These are phyloP conservation scores for Trichoderma erinaceum DNA, from an alignment of 495 filamentous ascomycete genomes.

Conservation along the genomic window DNA sequence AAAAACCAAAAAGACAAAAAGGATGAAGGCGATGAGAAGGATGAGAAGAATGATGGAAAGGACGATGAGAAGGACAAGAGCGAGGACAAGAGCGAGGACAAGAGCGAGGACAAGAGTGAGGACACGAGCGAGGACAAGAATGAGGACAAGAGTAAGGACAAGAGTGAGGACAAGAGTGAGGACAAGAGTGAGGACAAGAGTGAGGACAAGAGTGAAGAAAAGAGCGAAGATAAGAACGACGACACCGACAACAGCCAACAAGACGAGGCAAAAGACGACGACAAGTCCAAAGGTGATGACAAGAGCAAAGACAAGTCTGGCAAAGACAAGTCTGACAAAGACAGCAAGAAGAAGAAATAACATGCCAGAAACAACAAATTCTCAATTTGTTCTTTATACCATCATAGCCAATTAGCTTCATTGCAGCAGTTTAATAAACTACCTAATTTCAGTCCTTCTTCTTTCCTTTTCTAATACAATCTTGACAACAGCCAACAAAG, in stretches of 20 bases:
- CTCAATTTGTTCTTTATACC: not conserved
- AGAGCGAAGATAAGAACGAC: slow-evolving; percentile 13
- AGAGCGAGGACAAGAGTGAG: too few relatives aligned
- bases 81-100: too few relatives aligned
- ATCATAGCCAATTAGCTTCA: not conserved
- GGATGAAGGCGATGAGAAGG: slow-evolving; percentile 8
- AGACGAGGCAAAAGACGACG: slow-evolving; percentile 4
- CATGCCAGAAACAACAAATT: slow-evolving; percentile 14
- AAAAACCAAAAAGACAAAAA: slow-evolving; percentile 19
- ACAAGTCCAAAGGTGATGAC: slow-evolving; percentile 13
- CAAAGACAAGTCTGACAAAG: slow-evolving; percentile 15
- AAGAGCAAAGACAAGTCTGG: slow-evolving; percentile 16
- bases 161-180: too few relatives aligned
- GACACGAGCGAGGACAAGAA: too few relatives aligned
- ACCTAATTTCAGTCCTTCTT: too few relatives aligned
- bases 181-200: too few relatives aligned
- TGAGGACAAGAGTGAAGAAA: not conserved
- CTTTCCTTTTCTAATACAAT: not conserved
- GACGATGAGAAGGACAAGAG: not conserved
- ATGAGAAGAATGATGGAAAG: slow-evolving; percentile 13
- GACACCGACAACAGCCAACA: slow-evolving; percentile 4
- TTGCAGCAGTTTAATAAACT: not conserved
- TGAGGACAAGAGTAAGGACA: too few relatives aligned
- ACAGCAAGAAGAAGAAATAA: slow-evolving; percentile 18
- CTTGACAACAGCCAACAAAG: not conserved